Evolutionary conservation across 2,329 filamentous ascomycete genomes (phyloP).

Genomic region (Alternaria novae-zelandiae): DNA sequence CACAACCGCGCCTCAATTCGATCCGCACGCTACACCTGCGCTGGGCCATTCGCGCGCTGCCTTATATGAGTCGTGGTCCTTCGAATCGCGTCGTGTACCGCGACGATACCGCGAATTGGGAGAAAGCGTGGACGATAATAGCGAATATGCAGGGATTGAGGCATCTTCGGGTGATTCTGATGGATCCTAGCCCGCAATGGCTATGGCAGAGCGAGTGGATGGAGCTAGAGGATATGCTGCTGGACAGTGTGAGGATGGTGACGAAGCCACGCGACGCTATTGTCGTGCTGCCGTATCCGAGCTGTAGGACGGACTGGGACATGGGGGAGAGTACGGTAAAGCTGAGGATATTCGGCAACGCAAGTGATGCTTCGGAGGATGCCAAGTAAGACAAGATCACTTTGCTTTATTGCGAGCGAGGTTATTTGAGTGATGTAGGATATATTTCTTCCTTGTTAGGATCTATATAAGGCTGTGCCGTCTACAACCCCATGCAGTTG

Average conservation of each 20-base stretch:
- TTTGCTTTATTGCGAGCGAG: background rate
- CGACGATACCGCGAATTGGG: constrained; percentile 46
- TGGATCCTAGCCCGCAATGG: constrained; percentile 35
- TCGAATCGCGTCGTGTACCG: constrained; percentile 36
- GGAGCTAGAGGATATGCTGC: constrained; percentile 31
- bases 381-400: background rate
- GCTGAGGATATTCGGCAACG: constrained; percentile 25
- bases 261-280: constrained; percentile 23
- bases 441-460: background rate
- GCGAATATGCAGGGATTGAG: constrained; percentile 34
- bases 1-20: constrained; percentile 30
- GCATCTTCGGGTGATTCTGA: constrained; percentile 34
- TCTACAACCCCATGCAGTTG: constrained; percentile 65
- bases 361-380: background rate
- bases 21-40: constrained; percentile 40
- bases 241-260: constrained; percentile 33
- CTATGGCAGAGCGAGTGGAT: constrained; percentile 43
- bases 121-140: constrained; percentile 36
- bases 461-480: background rate
- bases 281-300: constrained; percentile 40
- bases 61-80: constrained; percentile 35
- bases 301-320: constrained; percentile 34
- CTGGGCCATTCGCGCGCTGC: constrained; percentile 44
- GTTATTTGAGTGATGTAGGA: background rate
- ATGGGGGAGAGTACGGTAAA: constrained; percentile 28